Evolutionary conservation across 2,329 filamentous ascomycete genomes (phyloP), one percentile per base, ranked within the genome.

Genomic region (Penicillium sp.): DNA sequence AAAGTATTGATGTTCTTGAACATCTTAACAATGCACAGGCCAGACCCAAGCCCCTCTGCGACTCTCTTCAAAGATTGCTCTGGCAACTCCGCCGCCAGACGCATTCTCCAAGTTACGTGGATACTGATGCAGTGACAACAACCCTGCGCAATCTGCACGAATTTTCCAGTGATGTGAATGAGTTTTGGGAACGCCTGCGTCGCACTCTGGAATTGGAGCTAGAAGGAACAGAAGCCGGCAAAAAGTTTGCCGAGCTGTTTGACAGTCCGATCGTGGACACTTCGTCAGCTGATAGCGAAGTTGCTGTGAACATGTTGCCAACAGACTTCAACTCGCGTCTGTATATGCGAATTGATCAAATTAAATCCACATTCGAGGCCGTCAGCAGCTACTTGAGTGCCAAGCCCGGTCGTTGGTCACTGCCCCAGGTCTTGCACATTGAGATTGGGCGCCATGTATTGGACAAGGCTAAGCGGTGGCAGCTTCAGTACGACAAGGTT

Each of bases 361-460:
- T 69, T 4, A 67, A 69, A 43, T 73, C 72, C 10, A 70, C 73
- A 6, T 66, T 71, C 43, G 71, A 71, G n/a, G 71, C 67, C n/a
- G 52, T 77, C 21, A 63, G 60, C 13, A 55, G 56, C 44, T 72
- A 72, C 38, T 54, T 77, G 9, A 52, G 57, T 43, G 62, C 66
- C 11, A 72, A 74, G 49, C 54, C 70, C 9, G 74, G 75, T 1
- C 68, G 65, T 27, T 77, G 75, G 75, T 67, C 69, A 24, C 71
- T 80, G 9, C 82, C 82, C 1, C 71, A 80, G 2, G 65, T 84
- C 18, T 69, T 85, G 39, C 77, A 80, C 22, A 70, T 87, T 5
- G 83, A 86, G 58, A 71, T 87, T 21, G 76, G 80, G 21, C 80
- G 85, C 16, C 83, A 86, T 56, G 72, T 74, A 8, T 83, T 86